Evolutionary conservation across 1,139 yeast genomes (phyloP).

Genomic region (Geotrichum restrictum): DNA sequence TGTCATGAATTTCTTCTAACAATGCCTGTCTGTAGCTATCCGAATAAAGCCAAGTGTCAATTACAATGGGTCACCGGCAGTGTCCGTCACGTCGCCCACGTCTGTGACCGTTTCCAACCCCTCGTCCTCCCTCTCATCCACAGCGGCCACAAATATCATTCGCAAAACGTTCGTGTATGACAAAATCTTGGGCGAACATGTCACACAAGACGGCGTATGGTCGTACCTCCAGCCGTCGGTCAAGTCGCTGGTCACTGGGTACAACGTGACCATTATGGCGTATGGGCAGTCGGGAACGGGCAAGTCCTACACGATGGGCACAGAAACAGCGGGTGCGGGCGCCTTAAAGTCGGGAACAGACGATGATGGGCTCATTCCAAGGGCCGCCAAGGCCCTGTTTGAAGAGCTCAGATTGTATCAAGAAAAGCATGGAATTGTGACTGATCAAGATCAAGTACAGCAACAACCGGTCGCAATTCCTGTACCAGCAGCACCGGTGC

Average conservation of each 20-base stretch:
- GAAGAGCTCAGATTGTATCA: conserved; percentile 10
- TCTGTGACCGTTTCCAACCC: background rate
- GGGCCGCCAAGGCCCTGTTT: conserved; percentile 27
- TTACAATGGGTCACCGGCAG: background rate
- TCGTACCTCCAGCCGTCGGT: conserved; percentile 24
- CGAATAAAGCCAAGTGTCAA: background rate
- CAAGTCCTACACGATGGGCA: conserved; percentile 36
- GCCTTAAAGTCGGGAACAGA: conserved; percentile 20
- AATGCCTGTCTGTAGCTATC: background rate
- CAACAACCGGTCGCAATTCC: too few species aligned
- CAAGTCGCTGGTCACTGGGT: conserved; percentile 27
- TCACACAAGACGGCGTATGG: conserved; percentile 28
- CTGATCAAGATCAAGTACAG: too few species aligned
- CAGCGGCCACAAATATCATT: background rate
- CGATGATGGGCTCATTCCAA: conserved; percentile 25
- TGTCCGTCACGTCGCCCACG: background rate
- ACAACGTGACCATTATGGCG: conserved; percentile 34
- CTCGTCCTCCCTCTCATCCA: too few species aligned
- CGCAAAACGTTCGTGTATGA: conserved; percentile 2
- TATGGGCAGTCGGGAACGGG: conserved; percentile 36
- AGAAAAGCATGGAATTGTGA: background rate
- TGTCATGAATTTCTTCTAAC: too few species aligned
- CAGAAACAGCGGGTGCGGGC: conserved; percentile 10
- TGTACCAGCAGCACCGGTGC: too few species aligned
- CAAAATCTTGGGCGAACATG: background rate